phyloP scores from a whole-genome alignment of 2,329 filamentous ascomycete species.

The Davidsoniella virescens region DNA sequence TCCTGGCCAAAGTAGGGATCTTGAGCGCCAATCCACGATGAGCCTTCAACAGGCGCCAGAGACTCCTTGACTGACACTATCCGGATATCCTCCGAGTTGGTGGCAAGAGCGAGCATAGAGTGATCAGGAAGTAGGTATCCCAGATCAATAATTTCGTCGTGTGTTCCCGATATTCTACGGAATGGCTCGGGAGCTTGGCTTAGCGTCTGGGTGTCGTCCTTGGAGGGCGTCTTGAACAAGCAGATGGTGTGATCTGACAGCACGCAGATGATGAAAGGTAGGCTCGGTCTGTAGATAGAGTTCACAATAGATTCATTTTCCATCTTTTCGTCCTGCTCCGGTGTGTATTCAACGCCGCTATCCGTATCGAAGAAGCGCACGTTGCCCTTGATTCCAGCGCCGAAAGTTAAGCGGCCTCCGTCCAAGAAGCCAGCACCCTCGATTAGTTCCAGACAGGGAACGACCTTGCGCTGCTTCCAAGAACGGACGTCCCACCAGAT shows the following conservation, averaged over 20 bases:
- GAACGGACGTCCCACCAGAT: slow-evolving; percentile 78
- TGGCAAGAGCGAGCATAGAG: slow-evolving; percentile 75
- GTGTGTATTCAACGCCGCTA: slow-evolving; percentile 62
- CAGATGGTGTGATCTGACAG: slow-evolving; percentile 81
- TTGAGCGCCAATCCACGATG: slow-evolving; percentile 16
- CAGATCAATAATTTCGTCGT: slow-evolving; percentile 94
- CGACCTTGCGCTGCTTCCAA: slow-evolving; percentile 69
- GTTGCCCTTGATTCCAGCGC: slow-evolving; percentile 68
- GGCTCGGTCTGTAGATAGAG: slow-evolving; percentile 46
- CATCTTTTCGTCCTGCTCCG: slow-evolving; percentile 46
- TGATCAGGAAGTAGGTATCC: slow-evolving; percentile 68
- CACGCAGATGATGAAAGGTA: slow-evolving; percentile 61
- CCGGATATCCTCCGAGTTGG: slow-evolving; percentile 85
- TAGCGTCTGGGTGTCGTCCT: slow-evolving; percentile 15
- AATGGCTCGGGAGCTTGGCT: slow-evolving; percentile 32
- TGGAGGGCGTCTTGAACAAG: slow-evolving; percentile 39
- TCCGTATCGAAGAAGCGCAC: slow-evolving; percentile 72
- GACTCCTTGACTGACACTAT: slow-evolving; percentile 54
- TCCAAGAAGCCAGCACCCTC: slow-evolving; percentile 70
- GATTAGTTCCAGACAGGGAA: slow-evolving; percentile 71
- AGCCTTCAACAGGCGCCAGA: slow-evolving; percentile 15
- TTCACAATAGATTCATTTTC: slow-evolving; percentile 55
- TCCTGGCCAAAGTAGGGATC: slow-evolving; percentile 73
- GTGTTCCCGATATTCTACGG: slow-evolving; percentile 79
- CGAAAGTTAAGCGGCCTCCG: slow-evolving; percentile 57